Conservation (phyloP, 1,284 basidiomycete genomes). For the Ceratobasidium sp. region DNA sequence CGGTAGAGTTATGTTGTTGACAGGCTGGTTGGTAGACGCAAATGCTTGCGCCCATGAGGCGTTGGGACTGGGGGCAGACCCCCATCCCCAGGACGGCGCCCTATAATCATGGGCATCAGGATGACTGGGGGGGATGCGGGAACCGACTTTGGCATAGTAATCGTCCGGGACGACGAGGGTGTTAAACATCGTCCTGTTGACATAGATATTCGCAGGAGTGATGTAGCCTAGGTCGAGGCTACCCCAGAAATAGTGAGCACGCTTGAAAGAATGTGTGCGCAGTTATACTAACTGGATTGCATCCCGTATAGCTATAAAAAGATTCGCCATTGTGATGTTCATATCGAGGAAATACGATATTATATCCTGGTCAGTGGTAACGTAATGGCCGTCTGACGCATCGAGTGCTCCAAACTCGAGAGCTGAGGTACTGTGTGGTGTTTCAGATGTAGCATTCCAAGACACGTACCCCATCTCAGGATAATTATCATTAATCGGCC, state of each 20-base stretch:
- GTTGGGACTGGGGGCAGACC: background rate
- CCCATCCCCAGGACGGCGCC: conserved; percentile 8
- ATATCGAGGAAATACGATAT: background rate
- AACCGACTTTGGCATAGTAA: background rate
- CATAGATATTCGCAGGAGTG: background rate
- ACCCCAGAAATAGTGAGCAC: background rate
- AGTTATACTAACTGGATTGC: conserved; percentile 16
- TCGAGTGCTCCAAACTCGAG: background rate
- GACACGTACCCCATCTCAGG: background rate
- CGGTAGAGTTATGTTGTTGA: conserved; percentile 23
- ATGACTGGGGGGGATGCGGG: background rate
- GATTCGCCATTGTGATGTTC: background rate
- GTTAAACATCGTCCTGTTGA: conserved; percentile 1
- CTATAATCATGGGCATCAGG: background rate
- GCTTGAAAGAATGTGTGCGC: background rate
- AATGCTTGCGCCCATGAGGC: conserved; percentile 14
- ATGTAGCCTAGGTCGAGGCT: conserved; percentile 18
- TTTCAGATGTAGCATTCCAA: background rate
- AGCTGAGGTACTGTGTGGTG: background rate
- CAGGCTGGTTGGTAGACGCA: background rate
- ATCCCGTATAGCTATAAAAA: conserved; percentile 9
- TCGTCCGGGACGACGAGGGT: background rate
- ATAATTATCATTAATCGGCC: background rate
- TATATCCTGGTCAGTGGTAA: too few species aligned
- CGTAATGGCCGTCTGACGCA: background rate